phyloP scores from a whole-genome alignment of 73 alveolate species.

The Tetrahymena borealis region DNA sequence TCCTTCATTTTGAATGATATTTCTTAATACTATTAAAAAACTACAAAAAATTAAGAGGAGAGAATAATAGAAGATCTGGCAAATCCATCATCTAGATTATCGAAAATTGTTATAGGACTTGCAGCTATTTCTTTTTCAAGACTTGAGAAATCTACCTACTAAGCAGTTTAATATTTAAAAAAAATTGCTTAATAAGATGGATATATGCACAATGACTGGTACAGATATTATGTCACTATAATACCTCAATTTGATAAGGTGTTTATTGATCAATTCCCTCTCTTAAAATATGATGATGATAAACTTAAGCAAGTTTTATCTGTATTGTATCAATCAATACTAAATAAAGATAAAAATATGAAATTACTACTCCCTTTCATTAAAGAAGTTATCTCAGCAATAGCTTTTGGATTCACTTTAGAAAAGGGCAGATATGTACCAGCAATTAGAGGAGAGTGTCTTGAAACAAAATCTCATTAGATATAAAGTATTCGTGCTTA shows the following conservation, averaged over 20 bases:
- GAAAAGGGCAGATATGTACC: background rate
- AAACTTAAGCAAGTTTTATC: background rate
- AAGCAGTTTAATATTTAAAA: no score
- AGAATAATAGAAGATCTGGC: no score
- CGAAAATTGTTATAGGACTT: no score
- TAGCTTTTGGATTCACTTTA: background rate
- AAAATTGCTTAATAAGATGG: no score
- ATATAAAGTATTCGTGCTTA: background rate
- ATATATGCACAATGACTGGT: no score
- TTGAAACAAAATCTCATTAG: background rate
- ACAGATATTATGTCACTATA: background rate
- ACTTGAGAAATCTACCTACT: no score
- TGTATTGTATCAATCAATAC: background rate
- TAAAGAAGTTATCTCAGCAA: background rate
- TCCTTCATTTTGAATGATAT: no score
- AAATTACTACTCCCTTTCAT: background rate
- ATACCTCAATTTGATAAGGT: background rate
- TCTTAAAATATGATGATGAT: background rate
- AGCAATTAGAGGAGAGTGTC: background rate
- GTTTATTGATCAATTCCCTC: background rate
- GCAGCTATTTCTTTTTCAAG: no score
- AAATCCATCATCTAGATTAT: no score
- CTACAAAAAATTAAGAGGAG: no score
- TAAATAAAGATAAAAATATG: background rate
- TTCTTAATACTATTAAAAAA: no score